Base-by-base conservation (phyloP, 164 flowering plant genomes). In the Vitis rotundifolia region DNA sequence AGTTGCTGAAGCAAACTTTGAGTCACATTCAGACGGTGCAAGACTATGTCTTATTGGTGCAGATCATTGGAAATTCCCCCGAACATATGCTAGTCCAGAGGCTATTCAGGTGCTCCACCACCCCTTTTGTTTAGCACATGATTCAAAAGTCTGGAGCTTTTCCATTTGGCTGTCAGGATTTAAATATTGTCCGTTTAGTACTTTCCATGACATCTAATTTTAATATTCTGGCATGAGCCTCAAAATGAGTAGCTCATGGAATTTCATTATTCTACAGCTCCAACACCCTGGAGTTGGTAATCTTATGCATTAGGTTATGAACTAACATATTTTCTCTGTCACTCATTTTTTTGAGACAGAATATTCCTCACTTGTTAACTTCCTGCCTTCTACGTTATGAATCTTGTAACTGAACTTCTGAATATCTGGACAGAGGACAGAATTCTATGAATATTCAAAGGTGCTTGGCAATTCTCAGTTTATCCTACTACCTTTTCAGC, bases 1-100 rank as follows among this genome's bases (percentile, higher is more conserved):
- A 78, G 87, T 93, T 70, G 99, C 97, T 9, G 99, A 96, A 77
- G 89, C 93, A 71, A 92, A 87, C 76, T 89, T 93, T 72, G 99
- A 93, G 86, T 66, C 88, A 63, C 91, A 83, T 78, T 96, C 99
- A 56, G 94, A 96, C 68, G 85, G 79, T 79, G 94, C 99, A 56
- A 89, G 99, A 77, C 63, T 96, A 55, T 96, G 98, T 74, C 98
- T 96, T 59, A 70, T 93, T 80, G 98, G 98, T 77, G 92, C 97
- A 29, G 96, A 96, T 85, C 99, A 96, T 73, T 88, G 82, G 91
- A 96, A 87, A 75, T 85, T 58, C 60, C 97, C 99, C 19, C 85
- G 94, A 62, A 87, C 94, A 50, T 90, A 81, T 87, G 86, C 86
- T 26, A 85, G 82, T 73, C 94, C 94, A 37, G 88, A 90, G 78